These are phyloP conservation scores for Ambispora gerdemannii DNA, from an alignment of 192 early-diverging fungal species.

Conservation along the genomic window DNA sequence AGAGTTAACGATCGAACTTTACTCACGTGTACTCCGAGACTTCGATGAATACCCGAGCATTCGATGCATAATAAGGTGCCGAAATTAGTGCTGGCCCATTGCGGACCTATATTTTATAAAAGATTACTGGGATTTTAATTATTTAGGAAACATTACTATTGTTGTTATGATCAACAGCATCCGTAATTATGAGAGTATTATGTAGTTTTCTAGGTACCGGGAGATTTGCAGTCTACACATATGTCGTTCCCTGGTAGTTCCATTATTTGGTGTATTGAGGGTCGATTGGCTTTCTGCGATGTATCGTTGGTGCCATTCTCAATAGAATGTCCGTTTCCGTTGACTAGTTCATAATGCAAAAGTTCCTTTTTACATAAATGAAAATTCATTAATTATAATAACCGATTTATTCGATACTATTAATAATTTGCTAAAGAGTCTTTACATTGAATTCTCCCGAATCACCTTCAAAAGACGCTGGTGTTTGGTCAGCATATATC, in stretches of 20 bases:
- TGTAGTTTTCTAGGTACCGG: slow-evolving; percentile 38
- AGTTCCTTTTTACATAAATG: slow-evolving; percentile 4
- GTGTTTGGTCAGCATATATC: slow-evolving; percentile 49
- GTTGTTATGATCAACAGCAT: background rate
- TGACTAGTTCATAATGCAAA: background rate
- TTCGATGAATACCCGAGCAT: slow-evolving; percentile 90
- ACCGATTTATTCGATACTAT: too few relatives aligned
- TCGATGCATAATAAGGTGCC: slow-evolving; percentile 82
- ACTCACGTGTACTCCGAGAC: slow-evolving; percentile 83
- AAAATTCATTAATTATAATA: too few relatives aligned
- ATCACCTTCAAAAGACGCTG: slow-evolving; percentile 7
- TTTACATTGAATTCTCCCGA: background rate
- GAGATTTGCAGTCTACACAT: slow-evolving; percentile 54
- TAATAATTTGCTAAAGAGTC: background rate
- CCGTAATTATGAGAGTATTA: background rate
- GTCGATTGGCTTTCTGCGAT: background rate
- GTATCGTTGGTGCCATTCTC: background rate
- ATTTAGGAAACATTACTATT: too few relatives aligned
- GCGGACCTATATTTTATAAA: slow-evolving; percentile 48
- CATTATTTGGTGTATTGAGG: slow-evolving; percentile 22
- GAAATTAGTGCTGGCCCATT: slow-evolving; percentile 85
- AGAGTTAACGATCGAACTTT: slow-evolving; percentile 80
- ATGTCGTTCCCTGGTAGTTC: slow-evolving; percentile 52
- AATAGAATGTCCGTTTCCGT: background rate
- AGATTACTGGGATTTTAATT: slow-evolving; percentile 5